These are phyloP conservation scores for Boehmeria nivea DNA, from an alignment of 306 rosid species.

Conservation along the genomic window DNA sequence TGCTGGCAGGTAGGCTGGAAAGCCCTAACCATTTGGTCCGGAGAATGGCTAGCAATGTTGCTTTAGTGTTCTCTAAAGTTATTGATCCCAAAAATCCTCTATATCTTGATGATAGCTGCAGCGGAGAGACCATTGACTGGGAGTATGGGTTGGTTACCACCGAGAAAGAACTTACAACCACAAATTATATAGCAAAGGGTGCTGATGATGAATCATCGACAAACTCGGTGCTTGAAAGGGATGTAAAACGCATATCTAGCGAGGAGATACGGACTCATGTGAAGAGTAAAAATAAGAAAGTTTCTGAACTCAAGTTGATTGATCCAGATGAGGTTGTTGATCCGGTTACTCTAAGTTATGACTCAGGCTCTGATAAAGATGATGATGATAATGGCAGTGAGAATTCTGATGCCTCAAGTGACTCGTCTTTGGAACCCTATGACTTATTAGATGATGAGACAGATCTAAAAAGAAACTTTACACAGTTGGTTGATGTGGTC, in stretches of 20 bases:
- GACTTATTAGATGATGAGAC: slow-evolving; percentile 84
- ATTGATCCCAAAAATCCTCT: slow-evolving; percentile 91
- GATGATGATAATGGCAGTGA: slow-evolving; percentile 66
- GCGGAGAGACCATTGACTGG: slow-evolving; percentile 71
- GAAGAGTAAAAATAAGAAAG: slow-evolving; percentile 46
- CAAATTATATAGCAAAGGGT: slow-evolving; percentile 28
- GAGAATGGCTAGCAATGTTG: slow-evolving; percentile 81
- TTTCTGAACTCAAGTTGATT: slow-evolving; percentile 44
- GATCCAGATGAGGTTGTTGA: slow-evolving; percentile 95
- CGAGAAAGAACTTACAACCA: slow-evolving; percentile 35
- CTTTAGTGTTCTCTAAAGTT: slow-evolving; percentile 78
- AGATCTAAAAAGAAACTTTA: slow-evolving; percentile 66
- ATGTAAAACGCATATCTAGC: slow-evolving; percentile 23
- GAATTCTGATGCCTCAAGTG: slow-evolving; percentile 59
- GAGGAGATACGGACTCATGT: slow-evolving; percentile 22
- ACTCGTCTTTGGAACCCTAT: slow-evolving; percentile 84
- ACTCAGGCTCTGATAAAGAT: slow-evolving; percentile 43
- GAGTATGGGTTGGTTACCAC: slow-evolving; percentile 50
- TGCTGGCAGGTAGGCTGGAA: slow-evolving; percentile 87
- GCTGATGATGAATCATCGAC: slow-evolving; percentile 26
- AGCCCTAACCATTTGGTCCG: slow-evolving; percentile 72
- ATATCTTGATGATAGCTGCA: slow-evolving; percentile 80
- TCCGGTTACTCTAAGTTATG: slow-evolving; percentile 60
- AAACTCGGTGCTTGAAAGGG: slow-evolving; percentile 29
- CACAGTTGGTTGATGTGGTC: slow-evolving; percentile 80